Conservation (phyloP, 495 filamentous ascomycete genomes). For the Cercophora samala region DNA sequence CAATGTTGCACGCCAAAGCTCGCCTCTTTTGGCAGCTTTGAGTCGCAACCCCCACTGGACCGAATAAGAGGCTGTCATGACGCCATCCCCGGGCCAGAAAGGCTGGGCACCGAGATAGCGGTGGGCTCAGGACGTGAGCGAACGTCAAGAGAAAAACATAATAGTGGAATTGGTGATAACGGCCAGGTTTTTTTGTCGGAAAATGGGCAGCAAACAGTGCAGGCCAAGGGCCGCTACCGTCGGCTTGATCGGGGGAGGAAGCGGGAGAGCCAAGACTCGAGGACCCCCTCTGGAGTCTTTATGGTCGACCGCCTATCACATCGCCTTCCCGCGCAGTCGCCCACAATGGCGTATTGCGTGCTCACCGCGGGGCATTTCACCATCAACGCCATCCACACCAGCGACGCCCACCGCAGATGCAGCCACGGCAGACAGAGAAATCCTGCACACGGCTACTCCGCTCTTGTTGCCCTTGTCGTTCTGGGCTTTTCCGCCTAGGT, state of each 20-base stretch:
- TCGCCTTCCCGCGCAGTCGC: not conserved
- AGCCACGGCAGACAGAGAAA: not conserved
- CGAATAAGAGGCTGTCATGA: constrained; percentile 9
- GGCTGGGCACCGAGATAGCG: not conserved
- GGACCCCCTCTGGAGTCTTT: not conserved
- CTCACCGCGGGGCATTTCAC: constrained; percentile 9
- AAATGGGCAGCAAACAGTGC: not conserved
- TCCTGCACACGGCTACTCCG: not conserved
- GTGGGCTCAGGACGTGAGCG: not conserved
- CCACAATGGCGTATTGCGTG: constrained; percentile 10
- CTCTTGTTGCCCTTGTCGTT: not conserved
- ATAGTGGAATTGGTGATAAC: not conserved
- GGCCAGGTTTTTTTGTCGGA: not conserved
- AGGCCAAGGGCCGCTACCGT: not conserved
- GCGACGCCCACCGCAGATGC: not conserved
- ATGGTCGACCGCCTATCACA: not conserved
- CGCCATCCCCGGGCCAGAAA: not conserved
- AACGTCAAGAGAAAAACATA: not conserved
- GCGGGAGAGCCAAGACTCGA: not conserved
- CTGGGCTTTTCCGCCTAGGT: not conserved
- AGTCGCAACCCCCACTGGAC: not conserved
- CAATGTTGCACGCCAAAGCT: not conserved
- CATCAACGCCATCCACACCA: constrained; percentile 8
- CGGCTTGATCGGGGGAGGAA: not conserved
- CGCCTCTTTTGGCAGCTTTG: not conserved